Evolutionary conservation across 176 grass and related monocot genomes (phyloP).

Genomic region (Puccinellia tenuiflora): DNA sequence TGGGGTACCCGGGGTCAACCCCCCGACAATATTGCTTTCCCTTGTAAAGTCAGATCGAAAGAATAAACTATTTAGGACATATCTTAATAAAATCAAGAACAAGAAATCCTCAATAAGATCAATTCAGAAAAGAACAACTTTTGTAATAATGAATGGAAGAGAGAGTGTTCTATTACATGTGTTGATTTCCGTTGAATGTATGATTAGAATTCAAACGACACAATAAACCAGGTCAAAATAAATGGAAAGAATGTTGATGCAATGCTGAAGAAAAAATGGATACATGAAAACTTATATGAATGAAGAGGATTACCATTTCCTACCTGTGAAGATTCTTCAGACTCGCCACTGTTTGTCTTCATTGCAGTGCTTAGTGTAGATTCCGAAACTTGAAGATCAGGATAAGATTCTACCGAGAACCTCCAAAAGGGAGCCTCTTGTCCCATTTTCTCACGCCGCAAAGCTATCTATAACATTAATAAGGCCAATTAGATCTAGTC

Average conservation of each 20-base stretch:
- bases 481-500: neutral
- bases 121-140: neutral
- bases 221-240: neutral
- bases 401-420: constrained; percentile 49
- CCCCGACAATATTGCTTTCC: neutral
- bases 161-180: neutral
- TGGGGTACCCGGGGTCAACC: too few relatives aligned
- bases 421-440: constrained; percentile 48
- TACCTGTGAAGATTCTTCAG: constrained; percentile 35
- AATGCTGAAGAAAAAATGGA: neutral
- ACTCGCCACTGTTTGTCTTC: neutral
- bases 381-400: constrained; percentile 38
- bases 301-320: neutral
- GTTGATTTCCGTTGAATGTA: neutral
- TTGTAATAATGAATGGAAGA: neutral
- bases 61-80: neutral
- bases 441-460: constrained; percentile 53
- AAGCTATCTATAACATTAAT: constrained; percentile 19
- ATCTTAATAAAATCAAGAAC: neutral
- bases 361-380: neutral
- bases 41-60: neutral
- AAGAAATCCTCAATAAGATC: neutral
- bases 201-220: neutral
- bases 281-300: neutral
- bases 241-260: neutral